Evolutionary conservation across 208 protist species (phyloP), one percentile per base, ranked within the genome.

Genomic region (Trypanosoma boissoni): DNA sequence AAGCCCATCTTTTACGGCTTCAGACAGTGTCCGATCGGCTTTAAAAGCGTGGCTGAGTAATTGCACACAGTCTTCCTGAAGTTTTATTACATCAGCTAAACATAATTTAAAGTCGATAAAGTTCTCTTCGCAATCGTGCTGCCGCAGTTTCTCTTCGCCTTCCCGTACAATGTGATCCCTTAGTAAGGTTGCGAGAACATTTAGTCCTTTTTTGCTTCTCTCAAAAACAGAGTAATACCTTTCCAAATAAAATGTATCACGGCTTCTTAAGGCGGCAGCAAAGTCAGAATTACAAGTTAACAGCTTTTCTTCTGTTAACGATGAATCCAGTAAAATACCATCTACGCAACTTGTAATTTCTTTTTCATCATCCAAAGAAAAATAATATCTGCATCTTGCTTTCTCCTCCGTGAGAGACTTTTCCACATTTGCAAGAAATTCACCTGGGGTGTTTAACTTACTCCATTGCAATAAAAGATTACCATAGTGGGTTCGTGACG

Each of bases 1-100:
- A n/a, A 92, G 61, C 3, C 83, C 84, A 18, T 88, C 81, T 16
- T 72, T 72, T 10, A 90, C 58, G n/a, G 86, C 84, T 56, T 80
- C 85, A 8, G 75, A 64, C 26, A 96, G 61, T 23, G 68, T 67
- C 36, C 73, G 71, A 60, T 94, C 57, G 20, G 74, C 71, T 34
- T 76, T 62, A 65, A 96, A 91, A 58, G 80, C 88, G 12, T 68
- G 61, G 21, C 66, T 55, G 31, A 91, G 55, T 3, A 94, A 49
- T 4, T 68, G 41, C 14, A 73, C 60, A 58, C 78, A 92, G 23
- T 85, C 78, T 51, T 92, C 83, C 48, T 91, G 83, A 46, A 96
- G 53, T 18, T 69, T 68, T 68, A 96, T 83, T 65, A 91, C 86
- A 6, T 68, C 76, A 21, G 53, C 62, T n/a, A 87, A 68, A 68